Conservation (phyloP, 2,329 filamentous ascomycete genomes). For the Sporothrix humicola region DNA sequence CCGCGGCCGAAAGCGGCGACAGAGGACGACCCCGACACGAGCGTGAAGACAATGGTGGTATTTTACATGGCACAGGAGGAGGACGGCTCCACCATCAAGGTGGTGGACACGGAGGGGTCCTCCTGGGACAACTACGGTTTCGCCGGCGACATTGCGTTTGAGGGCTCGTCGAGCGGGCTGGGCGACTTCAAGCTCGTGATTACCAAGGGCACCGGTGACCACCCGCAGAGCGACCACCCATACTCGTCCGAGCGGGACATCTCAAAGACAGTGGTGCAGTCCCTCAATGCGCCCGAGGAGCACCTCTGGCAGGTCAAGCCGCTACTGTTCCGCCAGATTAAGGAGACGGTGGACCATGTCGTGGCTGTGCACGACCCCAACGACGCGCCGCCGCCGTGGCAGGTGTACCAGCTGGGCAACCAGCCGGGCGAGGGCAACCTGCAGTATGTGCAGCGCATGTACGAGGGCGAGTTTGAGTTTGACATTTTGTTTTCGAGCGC, state of each 20-base stretch:
- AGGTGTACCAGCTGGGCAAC: conserved; percentile 80
- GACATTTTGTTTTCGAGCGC: conserved; percentile 88
- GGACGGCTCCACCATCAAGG: conserved; percentile 62
- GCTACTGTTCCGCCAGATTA: conserved; percentile 60
- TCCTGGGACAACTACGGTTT: conserved; percentile 49
- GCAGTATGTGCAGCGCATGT: conserved; percentile 89
- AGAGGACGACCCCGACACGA: conserved; percentile 63
- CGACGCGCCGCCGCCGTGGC: conserved; percentile 79
- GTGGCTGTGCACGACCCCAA: conserved; percentile 59
- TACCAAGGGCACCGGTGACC: conserved; percentile 69
- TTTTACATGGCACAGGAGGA: conserved; percentile 87
- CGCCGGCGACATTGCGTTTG: conserved; percentile 68
- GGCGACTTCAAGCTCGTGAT: conserved; percentile 81
- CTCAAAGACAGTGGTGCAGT: conserved; percentile 77
- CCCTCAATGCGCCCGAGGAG: conserved; percentile 68
- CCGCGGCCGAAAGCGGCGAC: conserved; percentile 55
- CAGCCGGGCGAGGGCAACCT: conserved; percentile 74
- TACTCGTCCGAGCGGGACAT: conserved; percentile 72
- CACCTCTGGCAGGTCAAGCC: conserved; percentile 83
- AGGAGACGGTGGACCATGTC: conserved; percentile 56
- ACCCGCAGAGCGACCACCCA: conserved; percentile 71
- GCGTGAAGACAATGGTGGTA: conserved; percentile 76
- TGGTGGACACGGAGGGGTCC: conserved; percentile 60
- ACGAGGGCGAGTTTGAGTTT: conserved; percentile 89
- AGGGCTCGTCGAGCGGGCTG: conserved; percentile 72